Conservation (phyloP, 805 yeast genomes). For the Teunomyces kruisii region DNA sequence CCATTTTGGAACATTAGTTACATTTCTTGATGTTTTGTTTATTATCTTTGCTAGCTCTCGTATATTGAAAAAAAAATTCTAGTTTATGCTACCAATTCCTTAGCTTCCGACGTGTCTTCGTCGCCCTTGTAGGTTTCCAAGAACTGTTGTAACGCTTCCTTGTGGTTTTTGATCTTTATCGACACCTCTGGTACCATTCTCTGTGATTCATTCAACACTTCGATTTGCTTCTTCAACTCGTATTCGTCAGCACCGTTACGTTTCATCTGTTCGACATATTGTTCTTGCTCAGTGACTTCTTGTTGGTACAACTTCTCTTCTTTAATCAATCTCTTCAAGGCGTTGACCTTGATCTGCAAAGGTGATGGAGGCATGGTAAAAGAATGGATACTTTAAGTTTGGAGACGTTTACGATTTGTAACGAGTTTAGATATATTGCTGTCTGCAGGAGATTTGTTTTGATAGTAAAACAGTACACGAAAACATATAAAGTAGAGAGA, state of each 20-base stretch:
- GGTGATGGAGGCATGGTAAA: constrained; percentile 63
- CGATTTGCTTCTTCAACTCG: constrained; percentile 53
- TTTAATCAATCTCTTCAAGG: constrained; percentile 65
- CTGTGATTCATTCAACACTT: constrained; percentile 38
- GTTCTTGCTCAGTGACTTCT: constrained; percentile 57
- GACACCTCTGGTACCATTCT: constrained; percentile 33
- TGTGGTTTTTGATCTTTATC: constrained; percentile 17
- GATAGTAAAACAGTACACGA: constrained; percentile 5
- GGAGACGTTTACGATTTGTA: neutral
- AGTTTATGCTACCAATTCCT: constrained; percentile 14
- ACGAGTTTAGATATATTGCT: neutral
- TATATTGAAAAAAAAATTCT: neutral
- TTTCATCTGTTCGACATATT: constrained; percentile 47
- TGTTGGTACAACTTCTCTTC: constrained; percentile 62
- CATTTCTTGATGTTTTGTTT: neutral
- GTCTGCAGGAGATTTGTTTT: neutral
- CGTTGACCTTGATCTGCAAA: constrained; percentile 68
- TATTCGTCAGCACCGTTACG: constrained; percentile 55
- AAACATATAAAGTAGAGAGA: neutral
- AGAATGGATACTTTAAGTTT: neutral
- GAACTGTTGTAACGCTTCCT: constrained; percentile 44
- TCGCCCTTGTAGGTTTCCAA: constrained; percentile 35
- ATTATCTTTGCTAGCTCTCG: neutral
- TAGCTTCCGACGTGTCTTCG: constrained; percentile 32
- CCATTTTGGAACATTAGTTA: constrained; percentile 83